Base-by-base conservation (phyloP, 2,329 filamentous ascomycete genomes). In the Paecilomyces variotii region DNA sequence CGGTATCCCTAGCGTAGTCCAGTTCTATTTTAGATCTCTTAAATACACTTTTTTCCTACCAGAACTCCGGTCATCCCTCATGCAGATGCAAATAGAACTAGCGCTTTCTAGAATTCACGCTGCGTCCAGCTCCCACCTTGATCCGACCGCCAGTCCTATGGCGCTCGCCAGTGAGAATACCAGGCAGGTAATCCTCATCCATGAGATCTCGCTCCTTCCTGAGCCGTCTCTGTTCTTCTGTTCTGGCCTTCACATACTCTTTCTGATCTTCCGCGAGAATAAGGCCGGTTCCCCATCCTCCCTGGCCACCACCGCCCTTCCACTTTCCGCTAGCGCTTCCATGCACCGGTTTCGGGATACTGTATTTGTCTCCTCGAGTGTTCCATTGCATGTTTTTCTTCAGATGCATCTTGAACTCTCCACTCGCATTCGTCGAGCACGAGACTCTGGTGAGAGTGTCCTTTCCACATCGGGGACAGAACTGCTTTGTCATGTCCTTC, bases 331-430 rank as follows among this genome's bases (percentile, higher is more conserved):
- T 96, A 5, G 92, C 77, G 12, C 84, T 87, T 1, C 94, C 94
- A 61, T 89, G 85, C 11, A 89, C 84, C 0, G 94, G 90, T 78
- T 97, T 97, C 1, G 94, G 94, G 52, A 99, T 86, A 72, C 91
- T 95, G 79, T 88, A 99, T 39, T 90, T 85, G 74, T 97, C 94
- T 56, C 94, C 94, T 26, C 92, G 84, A 65, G 88, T 96, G 76
- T 96, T 97, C 87, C 88, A 96, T 76, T 97, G 91, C 80, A 94
- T 96, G 74, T 96, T 96, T 75, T 87, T 87, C 80, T 96, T 96
- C 60, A 99, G 80, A 71, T 97, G 90, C 60, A 99, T 76, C 60
- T 83, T 86, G 78, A 97, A 95, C 66, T 87, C 85, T 56, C 94
- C 94, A 55, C 86, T 83, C 27, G 85, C 80, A 68, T 92, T 87